Evolutionary conservation across 139 green algal species (phyloP), one percentile per base, ranked within the genome.

Genomic region (Chlamydomonas sp.): DNA sequence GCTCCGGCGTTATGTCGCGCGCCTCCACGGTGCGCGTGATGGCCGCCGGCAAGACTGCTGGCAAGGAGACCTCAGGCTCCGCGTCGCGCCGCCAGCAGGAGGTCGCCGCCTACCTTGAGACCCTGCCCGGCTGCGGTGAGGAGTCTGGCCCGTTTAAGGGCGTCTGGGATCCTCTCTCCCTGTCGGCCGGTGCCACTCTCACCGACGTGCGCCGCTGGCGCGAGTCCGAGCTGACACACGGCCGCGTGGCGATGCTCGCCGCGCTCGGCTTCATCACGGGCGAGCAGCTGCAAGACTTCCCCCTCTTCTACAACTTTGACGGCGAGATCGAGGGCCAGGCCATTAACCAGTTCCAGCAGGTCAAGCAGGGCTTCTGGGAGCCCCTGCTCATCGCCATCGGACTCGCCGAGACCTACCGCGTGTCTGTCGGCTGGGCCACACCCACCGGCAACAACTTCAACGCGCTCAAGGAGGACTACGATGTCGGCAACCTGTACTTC

Each of bases 341-440:
- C 62, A 91, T 94, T 71, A 81, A 83, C 75, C 88, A 92, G 66
- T 92, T 95, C 81, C 79, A 89, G 76, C 84, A 93, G 81, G 78
- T 91, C 10, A 75, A 76, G 71, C 67, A 73, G 34, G 60, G 64
- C 28, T 83, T 81, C 65, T 86, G 80, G 78, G 81, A 85, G 80
- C 72, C 82, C 26, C 83, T 93, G 22, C 48, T 90, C n/a, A 61
- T 90, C n/a, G 20, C 22, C 35, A 92, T 93, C 61, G 85, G 79
- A 64, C 36, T 92, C 20, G 61, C 66, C n/a, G 87, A 95, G 84
- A 64, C 76, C 16, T 90, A 84, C 71, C 83, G 86, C 54, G 80
- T 91, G 20, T 48, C 38, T 35, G 26, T 85, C 5, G 86, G 81
- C 54, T 92, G 84, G 83, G 75, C 77, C 38, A 83, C 79, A 60